phyloP scores from a whole-genome alignment of 768 basidiomycete species.

The Multifurca ochricompacta region DNA sequence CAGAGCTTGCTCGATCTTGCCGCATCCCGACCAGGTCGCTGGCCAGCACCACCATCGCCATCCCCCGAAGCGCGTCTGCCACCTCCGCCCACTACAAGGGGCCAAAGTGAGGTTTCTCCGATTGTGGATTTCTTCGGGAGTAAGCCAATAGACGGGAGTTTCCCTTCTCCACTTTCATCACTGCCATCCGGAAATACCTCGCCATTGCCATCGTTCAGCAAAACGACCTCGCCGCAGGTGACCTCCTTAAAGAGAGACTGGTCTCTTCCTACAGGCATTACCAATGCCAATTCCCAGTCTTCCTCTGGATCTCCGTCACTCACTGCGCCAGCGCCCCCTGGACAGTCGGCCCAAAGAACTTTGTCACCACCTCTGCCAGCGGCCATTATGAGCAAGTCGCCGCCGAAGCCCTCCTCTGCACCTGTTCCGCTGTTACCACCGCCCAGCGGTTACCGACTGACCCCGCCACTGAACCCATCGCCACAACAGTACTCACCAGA shows the following conservation, averaged over 20 bases:
- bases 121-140: slow-evolving; percentile 15
- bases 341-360: not conserved
- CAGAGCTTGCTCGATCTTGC: slow-evolving; percentile 13
- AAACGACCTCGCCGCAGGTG: not conserved
- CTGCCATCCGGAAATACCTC: not conserved
- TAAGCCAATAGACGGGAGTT: not conserved
- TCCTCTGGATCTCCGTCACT: not conserved
- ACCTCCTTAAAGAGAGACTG: not conserved
- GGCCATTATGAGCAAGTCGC: not conserved
- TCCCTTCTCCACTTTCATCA: not conserved
- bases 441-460: not conserved
- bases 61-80: slow-evolving; percentile 5
- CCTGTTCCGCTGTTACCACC: slow-evolving; percentile 12
- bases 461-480: not conserved
- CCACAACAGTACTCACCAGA: slow-evolving; percentile 4
- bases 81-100: not conserved
- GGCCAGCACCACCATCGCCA: slow-evolving; percentile 16
- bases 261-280: not conserved
- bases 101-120: not conserved
- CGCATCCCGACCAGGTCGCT: slow-evolving; percentile 10
- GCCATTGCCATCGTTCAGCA: not conserved
- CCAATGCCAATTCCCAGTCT: not conserved
- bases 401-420: not conserved
- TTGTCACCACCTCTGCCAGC: slow-evolving; percentile 1
- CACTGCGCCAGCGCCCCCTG: not conserved